Base-by-base conservation (phyloP, 2,329 filamentous ascomycete species). In the Capronia americana region DNA sequence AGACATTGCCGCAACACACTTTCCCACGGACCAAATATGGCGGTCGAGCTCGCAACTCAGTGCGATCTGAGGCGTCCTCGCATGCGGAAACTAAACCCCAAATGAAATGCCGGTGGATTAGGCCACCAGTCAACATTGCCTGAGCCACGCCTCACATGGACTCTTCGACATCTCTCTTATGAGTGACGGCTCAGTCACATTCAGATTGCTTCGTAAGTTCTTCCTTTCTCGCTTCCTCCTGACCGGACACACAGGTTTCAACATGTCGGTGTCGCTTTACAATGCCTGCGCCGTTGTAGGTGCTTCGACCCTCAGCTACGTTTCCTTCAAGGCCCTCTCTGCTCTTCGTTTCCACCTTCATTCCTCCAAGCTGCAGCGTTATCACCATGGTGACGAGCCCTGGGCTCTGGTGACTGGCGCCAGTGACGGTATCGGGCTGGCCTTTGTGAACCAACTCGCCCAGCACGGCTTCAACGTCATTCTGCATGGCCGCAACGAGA, bases 341-440 rank as follows among this genome's bases (percentile, higher is more conserved):
- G 20, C 53, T 28, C 53, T 66, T 30, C 64, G 46, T 24, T 58
- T 41, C 46, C 41, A 63, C 41, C 61, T 66, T 1, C 60, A 63
- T 23, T 23, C 24, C n/a, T 64, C 65, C 24, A 67, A 54, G 34
- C 24, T 64, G 20, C 48, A 63, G 46, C 65, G 61, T 30, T 63
- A 61, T 24, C 55, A 41, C 34, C 51, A 57, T 28, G 61, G 61
- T 3, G n/a, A 20, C 3, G 61, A 72, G 10, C 71, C 79, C 11
- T 85, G 82, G 79, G 83, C 81, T 1, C 73, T 86, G 8, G 77
- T 85, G 4, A 87, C 85, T 0, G 85, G 86, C 38, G 79, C 83
- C n/a, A 84, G 79, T 20, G 85, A 85, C 56, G 86, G 86, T 23
- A 86, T 87, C 50, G 86, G 86, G 11, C 76, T 77, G 28, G 81